phyloP scores from a whole-genome alignment of 2,329 filamentous ascomycete genomes.

The Ascochyta clinopodiicola region DNA sequence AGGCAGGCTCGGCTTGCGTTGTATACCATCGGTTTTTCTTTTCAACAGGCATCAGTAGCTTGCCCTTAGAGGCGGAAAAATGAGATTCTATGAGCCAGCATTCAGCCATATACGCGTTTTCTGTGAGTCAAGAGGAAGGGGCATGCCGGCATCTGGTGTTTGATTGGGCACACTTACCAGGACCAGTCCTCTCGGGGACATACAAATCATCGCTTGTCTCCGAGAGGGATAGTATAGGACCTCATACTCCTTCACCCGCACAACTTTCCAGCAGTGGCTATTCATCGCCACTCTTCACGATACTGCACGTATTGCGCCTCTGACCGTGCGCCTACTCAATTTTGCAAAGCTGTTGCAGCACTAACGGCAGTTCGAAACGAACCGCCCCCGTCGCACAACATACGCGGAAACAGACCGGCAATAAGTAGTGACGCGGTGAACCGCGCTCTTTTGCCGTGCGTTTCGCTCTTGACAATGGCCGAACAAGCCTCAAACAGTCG shows the following conservation, averaged over 20 bases:
- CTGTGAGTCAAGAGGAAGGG: not conserved
- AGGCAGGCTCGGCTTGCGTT: slow-evolving; percentile 20
- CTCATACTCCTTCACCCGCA: not conserved
- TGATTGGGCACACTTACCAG: not conserved
- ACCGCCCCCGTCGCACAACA: not conserved
- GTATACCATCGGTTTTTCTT: slow-evolving; percentile 23
- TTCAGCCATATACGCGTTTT: not conserved
- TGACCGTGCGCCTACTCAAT: not conserved
- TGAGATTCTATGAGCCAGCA: slow-evolving; percentile 6
- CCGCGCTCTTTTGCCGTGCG: slow-evolving; percentile 10
- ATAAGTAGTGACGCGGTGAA: slow-evolving; percentile 7
- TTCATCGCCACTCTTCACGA: not conserved
- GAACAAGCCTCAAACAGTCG: slow-evolving; percentile 15
- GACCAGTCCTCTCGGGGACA: slow-evolving; percentile 7
- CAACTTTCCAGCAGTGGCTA: not conserved
- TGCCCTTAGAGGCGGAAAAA: slow-evolving; percentile 20
- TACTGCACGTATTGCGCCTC: not conserved
- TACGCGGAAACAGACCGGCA: slow-evolving; percentile 5
- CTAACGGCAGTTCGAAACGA: slow-evolving; percentile 14
- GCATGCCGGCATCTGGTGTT: not conserved
- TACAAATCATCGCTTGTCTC: not conserved
- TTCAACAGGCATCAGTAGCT: slow-evolving; percentile 18
- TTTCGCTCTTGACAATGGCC: slow-evolving; percentile 16
- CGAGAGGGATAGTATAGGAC: slow-evolving; percentile 7
- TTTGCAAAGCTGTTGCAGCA: not conserved